phyloP scores from a whole-genome alignment of 108 stramenopile genomes.

The Cyclotella kingstonii region DNA sequence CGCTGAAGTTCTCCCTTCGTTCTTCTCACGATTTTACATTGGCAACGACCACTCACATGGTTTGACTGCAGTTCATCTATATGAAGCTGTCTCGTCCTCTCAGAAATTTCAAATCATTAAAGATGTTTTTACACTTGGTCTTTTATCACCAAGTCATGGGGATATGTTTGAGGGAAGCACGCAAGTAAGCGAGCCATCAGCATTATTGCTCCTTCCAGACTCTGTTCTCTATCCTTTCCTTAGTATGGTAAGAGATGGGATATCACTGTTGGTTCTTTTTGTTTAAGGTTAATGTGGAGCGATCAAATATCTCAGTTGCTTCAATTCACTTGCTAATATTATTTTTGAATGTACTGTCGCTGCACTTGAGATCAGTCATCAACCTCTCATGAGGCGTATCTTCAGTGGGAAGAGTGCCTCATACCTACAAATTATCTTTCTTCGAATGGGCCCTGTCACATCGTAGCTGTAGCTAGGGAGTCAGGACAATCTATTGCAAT shows the following conservation, averaged over 20 bases:
- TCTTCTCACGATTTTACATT: constrained; percentile 31
- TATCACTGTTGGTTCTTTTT: no score
- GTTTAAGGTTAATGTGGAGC: not conserved
- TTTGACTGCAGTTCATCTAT: constrained; percentile 25
- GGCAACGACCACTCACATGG: constrained; percentile 19
- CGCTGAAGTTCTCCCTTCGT: not conserved
- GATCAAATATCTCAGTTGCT: not conserved
- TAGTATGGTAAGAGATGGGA: constrained; percentile 18
- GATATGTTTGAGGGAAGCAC: not conserved
- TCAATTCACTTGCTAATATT: not conserved
- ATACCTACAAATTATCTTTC: constrained; percentile 33
- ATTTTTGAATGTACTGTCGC: not conserved
- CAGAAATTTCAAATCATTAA: constrained; percentile 12
- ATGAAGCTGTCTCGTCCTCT: constrained; percentile 10
- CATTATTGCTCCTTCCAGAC: constrained; percentile 19
- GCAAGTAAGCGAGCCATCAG: constrained; percentile 21
- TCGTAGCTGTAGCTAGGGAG: constrained; percentile 24
- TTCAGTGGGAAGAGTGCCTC: constrained; percentile 36
- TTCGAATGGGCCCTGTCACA: constrained; percentile 34
- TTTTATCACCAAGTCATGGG: constrained; percentile 20
- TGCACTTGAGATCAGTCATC: constrained; percentile 9
- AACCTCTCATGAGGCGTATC: constrained; percentile 7
- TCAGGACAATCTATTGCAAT: constrained; percentile 37
- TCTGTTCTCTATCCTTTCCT: constrained; percentile 22
- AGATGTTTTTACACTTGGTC: constrained; percentile 21